Evolutionary conservation across 116 monocot genomes (phyloP).

Genomic region (Iris pallida): DNA sequence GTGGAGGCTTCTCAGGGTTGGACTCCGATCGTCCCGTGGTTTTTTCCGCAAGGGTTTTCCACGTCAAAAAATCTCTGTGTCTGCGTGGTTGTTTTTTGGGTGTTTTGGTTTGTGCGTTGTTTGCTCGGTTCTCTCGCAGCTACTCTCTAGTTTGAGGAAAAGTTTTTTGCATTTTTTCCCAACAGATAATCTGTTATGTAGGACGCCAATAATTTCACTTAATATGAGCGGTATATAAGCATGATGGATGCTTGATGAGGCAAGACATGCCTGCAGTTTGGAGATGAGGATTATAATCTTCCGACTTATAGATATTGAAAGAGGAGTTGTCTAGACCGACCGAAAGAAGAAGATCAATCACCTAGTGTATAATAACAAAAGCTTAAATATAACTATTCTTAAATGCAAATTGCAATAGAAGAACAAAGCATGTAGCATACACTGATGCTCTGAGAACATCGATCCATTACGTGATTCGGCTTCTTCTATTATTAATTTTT

Average conservation of each 20-base stretch:
- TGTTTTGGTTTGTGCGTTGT: too few species aligned
- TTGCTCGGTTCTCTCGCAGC: too few species aligned
- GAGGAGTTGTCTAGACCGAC: slow-evolving; percentile 61
- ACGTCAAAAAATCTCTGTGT: too few species aligned
- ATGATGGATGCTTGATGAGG: slow-evolving; percentile 42
- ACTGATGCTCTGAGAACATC: slow-evolving; percentile 34
- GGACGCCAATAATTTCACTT: slow-evolving; percentile 71
- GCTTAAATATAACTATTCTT: not conserved
- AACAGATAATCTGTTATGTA: slow-evolving; percentile 74
- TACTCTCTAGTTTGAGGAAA: too few species aligned
- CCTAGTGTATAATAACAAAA: slow-evolving; percentile 37
- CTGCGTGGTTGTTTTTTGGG: too few species aligned
- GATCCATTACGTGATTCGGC: slow-evolving; percentile 26
- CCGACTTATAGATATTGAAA: slow-evolving; percentile 55
- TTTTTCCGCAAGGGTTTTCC: too few species aligned
- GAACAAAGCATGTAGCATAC: slow-evolving; percentile 28
- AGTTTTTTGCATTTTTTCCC: too few species aligned
- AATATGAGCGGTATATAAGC: slow-evolving; percentile 59
- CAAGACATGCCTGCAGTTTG: slow-evolving; percentile 48
- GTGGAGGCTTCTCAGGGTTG: too few species aligned
- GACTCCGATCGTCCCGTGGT: too few species aligned
- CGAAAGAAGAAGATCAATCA: slow-evolving; percentile 53
- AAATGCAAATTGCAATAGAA: slow-evolving; percentile 3
- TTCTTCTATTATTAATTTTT: slow-evolving; percentile 54
- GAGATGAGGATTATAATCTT: slow-evolving; percentile 49